Evolutionary conservation across 1,139 yeast genomes (phyloP), one percentile per base, ranked within the genome.

Genomic region (Yamadazyma blattariae): DNA sequence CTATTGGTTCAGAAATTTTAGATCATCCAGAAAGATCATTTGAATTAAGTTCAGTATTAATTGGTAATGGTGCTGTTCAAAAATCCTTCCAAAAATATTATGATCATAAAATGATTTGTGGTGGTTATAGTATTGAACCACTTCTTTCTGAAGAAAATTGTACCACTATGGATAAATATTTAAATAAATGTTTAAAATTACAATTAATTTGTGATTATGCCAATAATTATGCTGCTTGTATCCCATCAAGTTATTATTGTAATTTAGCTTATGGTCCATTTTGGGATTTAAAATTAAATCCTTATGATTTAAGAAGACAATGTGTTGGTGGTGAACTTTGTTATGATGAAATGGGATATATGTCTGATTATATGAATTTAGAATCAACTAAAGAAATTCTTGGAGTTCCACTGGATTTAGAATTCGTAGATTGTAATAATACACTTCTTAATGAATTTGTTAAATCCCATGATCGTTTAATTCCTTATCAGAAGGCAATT

Each of bases 41-140:
- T 55, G 73, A 81, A 41, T 66, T 84, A 47, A 58, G 74, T 10
- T 82, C 90, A 4, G 72, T 83, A 7, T 54, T 84, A 53, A 81
- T 85, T 45, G 95, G 95, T 20, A 85, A 85, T 57, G 94, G 92
- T 35, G 71, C 82, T 44, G 81, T 89, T n/a, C 89, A 83, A 51
- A 67, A 86, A 1, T 64, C 76, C 39, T 63, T 74, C 38, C 94
- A 84, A 57, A 71, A 74, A 50, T 72, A 70, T 35, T 74, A 71
- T 55, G 82, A 82, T 56, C 76, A 78, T 50, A 86, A 87, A 42
- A 82, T 82, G 89, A 85, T 83, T 3, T 84, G 95, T 56, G 87
- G 86, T 27, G 56, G 69, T 46, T 89, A 88, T 32, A 92, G 90
- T 1, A 73, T 78, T 53, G 74, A 75, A 13, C 66, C 82, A 24